A percentile compares a stretch with the other conserved stretches of the same genome.
Evolutionary conservation across 768 basidiomycete genomes (phyloP).

Genomic region (Daedaleopsis sinensis): DNA sequence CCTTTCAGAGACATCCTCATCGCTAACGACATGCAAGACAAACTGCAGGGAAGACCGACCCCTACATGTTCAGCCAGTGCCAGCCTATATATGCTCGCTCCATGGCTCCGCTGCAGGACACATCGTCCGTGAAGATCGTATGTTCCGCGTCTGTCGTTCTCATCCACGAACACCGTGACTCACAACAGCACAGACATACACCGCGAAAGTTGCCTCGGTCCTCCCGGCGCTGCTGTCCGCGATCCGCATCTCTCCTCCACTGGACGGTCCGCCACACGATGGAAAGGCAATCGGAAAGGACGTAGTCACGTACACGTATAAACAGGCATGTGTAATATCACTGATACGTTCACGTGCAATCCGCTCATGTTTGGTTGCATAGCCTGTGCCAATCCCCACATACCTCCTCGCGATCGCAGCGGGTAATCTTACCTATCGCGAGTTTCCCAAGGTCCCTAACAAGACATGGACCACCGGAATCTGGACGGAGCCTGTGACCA

Average conservation of each 20-base stretch:
- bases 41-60: constrained; percentile 64
- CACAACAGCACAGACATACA: constrained; percentile 64
- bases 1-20: too few relatives aligned
- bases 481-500: constrained; percentile 87
- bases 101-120: constrained; percentile 84
- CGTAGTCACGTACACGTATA: constrained; percentile 71
- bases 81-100: constrained; percentile 90
- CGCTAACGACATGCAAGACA: constrained; percentile 61
- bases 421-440: constrained; percentile 76
- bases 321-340: constrained; percentile 55
- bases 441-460: constrained; percentile 61
- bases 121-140: constrained; percentile 84
- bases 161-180: neutral
- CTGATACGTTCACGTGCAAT: too few relatives aligned
- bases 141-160: constrained; percentile 25
- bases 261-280: constrained; percentile 68
- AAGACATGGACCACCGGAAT: constrained; percentile 82
- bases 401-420: constrained; percentile 94
- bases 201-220: constrained; percentile 70
- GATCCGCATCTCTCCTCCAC: constrained; percentile 73
- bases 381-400: constrained; percentile 88
- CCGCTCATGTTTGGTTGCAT: too few relatives aligned
- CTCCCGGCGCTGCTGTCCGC: constrained; percentile 90
- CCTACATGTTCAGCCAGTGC: constrained; percentile 91
- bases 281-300: constrained; percentile 81